Base-by-base conservation (phyloP, 2,329 filamentous ascomycete genomes). In the Corinectria fuckeliana region DNA sequence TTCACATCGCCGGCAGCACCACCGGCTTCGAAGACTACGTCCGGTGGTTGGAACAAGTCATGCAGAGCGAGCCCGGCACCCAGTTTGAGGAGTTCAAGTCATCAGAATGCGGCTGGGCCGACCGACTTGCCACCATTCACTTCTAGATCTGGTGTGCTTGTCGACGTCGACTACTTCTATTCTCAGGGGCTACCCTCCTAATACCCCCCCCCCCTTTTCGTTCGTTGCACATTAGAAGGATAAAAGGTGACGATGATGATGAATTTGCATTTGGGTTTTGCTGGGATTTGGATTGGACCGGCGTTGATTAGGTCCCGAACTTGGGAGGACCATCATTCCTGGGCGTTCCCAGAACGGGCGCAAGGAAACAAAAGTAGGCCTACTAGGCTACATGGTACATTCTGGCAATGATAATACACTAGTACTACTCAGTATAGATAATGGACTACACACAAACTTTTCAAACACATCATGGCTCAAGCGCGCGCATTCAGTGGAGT, bases 11-110 rank as follows among this genome's bases (percentile, higher is more conserved):
- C 0, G 79, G 79, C 14, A 77, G 76, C 68, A 72, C 72, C 10
- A 74, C 69, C 2, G 79, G 78, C 34, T 79, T 80, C 44, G 76
- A 78, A 56, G 72, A 71, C n/a, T 81, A 82, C 56, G 68, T 77
- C 4, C 56, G 53, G 8, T 81, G 80, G 79, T 70, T 82, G 21
- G 71, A 72, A 63, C 48, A 48, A 3, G 63, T 69, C 48, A 80
- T 81, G 77, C 74, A 63, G 69, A 69, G 64, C 52, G 60, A 62
- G 18, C 58, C 65, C 14, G 72, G 63, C 13, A 58, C 50, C 7
- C 44, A 68, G 14, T 58, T 69, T 6, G 59, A 60, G 9, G 65
- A 66, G 3, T 71, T 63, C 50, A 56, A 67, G 28, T 61, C 64
- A 8, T 47, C 56, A n/a, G 64, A 64, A 41, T 51, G 55, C 30